phyloP scores from a whole-genome alignment of 73 alveolate species.

The Tetrahymena malaccensis region DNA sequence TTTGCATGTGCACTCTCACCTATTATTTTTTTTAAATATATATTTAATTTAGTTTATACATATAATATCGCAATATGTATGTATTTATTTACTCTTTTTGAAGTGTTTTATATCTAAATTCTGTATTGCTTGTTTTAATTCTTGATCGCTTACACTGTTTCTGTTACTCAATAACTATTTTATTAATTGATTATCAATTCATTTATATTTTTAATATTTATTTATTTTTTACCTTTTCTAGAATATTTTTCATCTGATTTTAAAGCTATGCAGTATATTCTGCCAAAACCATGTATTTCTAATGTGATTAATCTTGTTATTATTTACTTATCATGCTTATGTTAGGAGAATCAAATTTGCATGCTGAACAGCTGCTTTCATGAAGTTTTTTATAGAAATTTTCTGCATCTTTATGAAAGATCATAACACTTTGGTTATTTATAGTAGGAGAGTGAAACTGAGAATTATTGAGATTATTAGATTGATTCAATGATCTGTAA shows the following conservation, averaged over 20 bases:
- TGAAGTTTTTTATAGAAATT: not conserved
- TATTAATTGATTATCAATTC: not conserved
- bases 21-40: too few species aligned
- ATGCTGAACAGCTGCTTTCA: not conserved
- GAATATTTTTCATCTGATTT: not conserved
- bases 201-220: not conserved
- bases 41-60: not conserved
- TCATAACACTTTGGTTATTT: not conserved
- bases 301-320: not conserved
- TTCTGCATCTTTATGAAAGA: not conserved
- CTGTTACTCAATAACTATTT: not conserved
- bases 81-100: not conserved
- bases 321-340: not conserved
- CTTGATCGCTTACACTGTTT: not conserved
- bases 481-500: not conserved
- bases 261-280: not conserved
- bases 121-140: not conserved
- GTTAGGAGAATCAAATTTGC: not conserved
- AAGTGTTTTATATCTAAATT: not conserved
- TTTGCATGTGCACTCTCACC: not conserved
- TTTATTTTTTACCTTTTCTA: not conserved
- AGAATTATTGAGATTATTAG: not conserved
- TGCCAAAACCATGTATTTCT: not conserved
- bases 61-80: too few species aligned
- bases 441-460: not conserved